Base-by-base conservation (phyloP, 1,284 basidiomycete species). In the Paramarasmius palmivorus region DNA sequence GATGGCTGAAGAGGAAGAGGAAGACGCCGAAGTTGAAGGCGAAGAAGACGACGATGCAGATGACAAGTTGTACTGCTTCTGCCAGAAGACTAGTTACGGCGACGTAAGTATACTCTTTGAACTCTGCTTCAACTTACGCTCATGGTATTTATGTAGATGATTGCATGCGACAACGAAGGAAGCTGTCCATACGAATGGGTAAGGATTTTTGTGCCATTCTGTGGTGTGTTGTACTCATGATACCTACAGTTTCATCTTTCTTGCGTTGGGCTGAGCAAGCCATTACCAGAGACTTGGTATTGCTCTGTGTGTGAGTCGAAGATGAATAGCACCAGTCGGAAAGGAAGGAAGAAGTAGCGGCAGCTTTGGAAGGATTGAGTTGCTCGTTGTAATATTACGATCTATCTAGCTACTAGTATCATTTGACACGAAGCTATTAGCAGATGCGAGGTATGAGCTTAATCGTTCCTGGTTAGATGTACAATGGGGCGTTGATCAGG, bases 121-220 rank as follows among this genome's bases (percentile, higher is more conserved):
- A 39, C 34, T 32, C 15, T n/a, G 12, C 19, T 49, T 3, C 20
- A 40, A 23, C 22, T 9, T 14, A 29, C 52, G 26, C 47, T 38
- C 1, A 55, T 50, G 7, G 34, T 55, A 7, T 48, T 50, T 32
- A n/a, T 48, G 12, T 26, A 20, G 76, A 78, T 78, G 76, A 77
- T 78, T 60, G 76, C 74, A 2, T 78, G 76, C 52, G 76, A 78
- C 56, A 76, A 77, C 56, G 73, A 76, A 55, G 70, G 65, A 7
- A 66, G 65, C 14, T 77, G 76, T 64, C 74, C 71, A 2, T 77
- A 73, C 58, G 74, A 78, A 73, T 78, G 76, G 75, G 74, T 75
- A 55, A 12, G 71, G n/a, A n/a, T 63, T 32, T 39, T 14, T 48
- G 25, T 34, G 12, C 19, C 20, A 17, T 39, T 39, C 12, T 32